Evolutionary conservation across 768 basidiomycete genomes (phyloP).

Genomic region (Hygrophorus pudorinus): DNA sequence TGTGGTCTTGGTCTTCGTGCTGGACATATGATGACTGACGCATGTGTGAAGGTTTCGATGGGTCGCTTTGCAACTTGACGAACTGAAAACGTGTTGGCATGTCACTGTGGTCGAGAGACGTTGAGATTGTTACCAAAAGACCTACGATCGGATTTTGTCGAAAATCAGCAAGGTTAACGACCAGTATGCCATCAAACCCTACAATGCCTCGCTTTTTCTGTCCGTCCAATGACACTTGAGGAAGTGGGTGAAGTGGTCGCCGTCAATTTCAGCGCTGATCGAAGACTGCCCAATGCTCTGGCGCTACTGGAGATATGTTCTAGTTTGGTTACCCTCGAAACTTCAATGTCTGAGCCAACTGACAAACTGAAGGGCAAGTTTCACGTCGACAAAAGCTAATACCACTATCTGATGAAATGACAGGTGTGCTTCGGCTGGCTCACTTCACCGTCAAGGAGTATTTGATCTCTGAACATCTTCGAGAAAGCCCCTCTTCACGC

Average conservation of each 20-base stretch:
- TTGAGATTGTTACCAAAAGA: background rate
- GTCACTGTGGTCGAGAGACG: background rate
- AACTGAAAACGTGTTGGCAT: background rate
- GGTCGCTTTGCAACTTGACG: constrained; percentile 1
- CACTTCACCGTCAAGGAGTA: constrained; percentile 5
- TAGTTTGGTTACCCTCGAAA: constrained; percentile 4
- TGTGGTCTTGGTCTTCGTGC: background rate
- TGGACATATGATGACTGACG: background rate
- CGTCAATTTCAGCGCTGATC: constrained; percentile 7
- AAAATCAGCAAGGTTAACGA: constrained; percentile 9
- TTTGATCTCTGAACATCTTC: background rate
- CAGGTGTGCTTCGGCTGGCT: background rate
- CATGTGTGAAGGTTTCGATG: background rate
- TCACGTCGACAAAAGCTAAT: background rate
- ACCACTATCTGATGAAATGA: no score
- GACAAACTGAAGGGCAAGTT: background rate
- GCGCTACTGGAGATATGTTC: constrained; percentile 9
- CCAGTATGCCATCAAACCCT: constrained; percentile 10
- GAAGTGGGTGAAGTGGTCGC: constrained; percentile 15
- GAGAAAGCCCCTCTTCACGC: no score
- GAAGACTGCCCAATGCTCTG: constrained; percentile 1
- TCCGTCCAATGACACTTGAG: constrained; percentile 9
- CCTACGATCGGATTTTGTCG: background rate
- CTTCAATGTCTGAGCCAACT: no score
- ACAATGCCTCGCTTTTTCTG: constrained; percentile 12